These are phyloP conservation scores for Exophiala dermatitidis DNA, from an alignment of 2,329 filamentous ascomycete genomes.

Conservation along the genomic window DNA sequence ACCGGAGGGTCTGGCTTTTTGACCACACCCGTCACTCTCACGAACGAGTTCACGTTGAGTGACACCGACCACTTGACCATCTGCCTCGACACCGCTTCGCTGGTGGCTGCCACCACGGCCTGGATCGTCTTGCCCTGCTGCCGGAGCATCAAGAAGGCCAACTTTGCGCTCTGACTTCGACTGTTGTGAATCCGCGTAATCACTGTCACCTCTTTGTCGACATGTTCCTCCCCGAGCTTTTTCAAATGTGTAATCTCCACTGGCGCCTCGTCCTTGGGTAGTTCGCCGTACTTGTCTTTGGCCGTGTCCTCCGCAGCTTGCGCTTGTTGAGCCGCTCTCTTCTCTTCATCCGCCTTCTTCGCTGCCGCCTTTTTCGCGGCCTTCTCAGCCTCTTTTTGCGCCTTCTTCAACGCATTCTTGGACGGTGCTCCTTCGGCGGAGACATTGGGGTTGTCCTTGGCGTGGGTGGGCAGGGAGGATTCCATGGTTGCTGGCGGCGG, in stretches of 20 bases:
- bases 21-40: constrained; percentile 72
- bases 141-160: constrained; percentile 81
- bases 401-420: constrained; percentile 80
- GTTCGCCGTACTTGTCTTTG: constrained; percentile 72
- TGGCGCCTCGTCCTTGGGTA: constrained; percentile 47
- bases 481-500: constrained; percentile 9
- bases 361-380: constrained; percentile 62
- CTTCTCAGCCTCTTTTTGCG: constrained; percentile 84
- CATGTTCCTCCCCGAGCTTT: constrained; percentile 53
- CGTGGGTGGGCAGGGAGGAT: constrained; percentile 20
- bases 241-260: constrained; percentile 51
- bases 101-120: constrained; percentile 62
- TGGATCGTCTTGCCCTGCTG: constrained; percentile 75
- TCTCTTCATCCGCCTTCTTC: constrained; percentile 38
- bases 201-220: constrained; percentile 66
- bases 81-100: constrained; percentile 59
- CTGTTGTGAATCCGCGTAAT: constrained; percentile 81
- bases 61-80: constrained; percentile 89
- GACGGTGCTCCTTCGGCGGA: constrained; percentile 44
- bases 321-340: constrained; percentile 25
- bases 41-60: constrained; percentile 71
- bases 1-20: constrained; percentile 79
- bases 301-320: constrained; percentile 46
- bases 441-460: constrained; percentile 23
- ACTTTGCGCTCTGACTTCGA: constrained; percentile 80